These are phyloP conservation scores for Umbelopsis ramanniana DNA, from an alignment of 192 early-diverging fungal species.

Conservation along the genomic window DNA sequence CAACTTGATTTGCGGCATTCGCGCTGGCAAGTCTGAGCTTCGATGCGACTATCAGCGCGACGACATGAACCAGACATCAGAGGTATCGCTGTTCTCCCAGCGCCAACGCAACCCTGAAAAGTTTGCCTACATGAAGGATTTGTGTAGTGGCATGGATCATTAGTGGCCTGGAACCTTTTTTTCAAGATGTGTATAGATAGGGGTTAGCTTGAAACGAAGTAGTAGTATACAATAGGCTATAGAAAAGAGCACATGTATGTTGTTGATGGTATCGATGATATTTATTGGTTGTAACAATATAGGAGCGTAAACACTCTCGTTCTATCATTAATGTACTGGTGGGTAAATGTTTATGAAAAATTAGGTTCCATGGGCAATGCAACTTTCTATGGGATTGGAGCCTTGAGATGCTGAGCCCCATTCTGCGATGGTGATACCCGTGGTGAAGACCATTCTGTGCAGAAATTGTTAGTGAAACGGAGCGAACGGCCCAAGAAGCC, in stretches of 20 bases:
- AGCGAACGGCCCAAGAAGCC: no score
- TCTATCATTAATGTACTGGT: neutral
- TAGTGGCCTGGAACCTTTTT: neutral
- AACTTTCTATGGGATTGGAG: conserved; percentile 30
- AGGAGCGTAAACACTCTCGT: no score
- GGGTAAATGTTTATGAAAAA: neutral
- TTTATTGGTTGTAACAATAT: no score
- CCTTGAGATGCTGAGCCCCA: conserved; percentile 46
- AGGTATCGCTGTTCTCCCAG: neutral
- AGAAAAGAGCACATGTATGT: no score
- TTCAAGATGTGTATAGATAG: no score
- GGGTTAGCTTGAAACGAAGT: no score
- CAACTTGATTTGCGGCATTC: conserved; percentile 38
- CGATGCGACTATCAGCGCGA: conserved; percentile 43
- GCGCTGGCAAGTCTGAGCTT: conserved; percentile 42
- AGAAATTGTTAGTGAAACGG: no score
- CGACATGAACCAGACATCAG: neutral
- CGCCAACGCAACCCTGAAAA: conserved; percentile 11
- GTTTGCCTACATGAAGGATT: conserved; percentile 5
- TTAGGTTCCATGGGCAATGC: conserved; percentile 13
- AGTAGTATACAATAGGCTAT: no score
- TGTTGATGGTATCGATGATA: no score
- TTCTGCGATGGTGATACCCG: conserved; percentile 72
- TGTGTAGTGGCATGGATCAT: conserved; percentile 2
- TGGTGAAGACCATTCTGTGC: conserved; percentile 72